Base-by-base conservation (phyloP, 441 rosid genomes). In the Sinapis alba region DNA sequence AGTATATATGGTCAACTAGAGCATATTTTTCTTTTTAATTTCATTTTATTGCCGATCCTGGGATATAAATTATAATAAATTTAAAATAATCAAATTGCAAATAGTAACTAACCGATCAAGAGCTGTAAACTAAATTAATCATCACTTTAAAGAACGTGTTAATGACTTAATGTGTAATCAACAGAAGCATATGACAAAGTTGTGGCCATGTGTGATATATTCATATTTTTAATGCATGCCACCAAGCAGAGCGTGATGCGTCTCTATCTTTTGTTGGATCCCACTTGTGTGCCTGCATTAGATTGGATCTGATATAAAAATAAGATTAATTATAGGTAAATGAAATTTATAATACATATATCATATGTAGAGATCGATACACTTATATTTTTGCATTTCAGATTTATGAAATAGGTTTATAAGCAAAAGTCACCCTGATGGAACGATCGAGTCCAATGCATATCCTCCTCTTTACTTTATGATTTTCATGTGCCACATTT, bases 281-380 rank as follows among this genome's bases (percentile, higher is more conserved):
- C 77, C 77, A 77, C 80, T 72, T 65, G 71, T 24, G 72, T 57
- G 23, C 32, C 77, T 65, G 72, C 80, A 71, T 71, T 68, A 66
- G 68, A 77, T 66, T 26, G 41, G 36, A 58, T 70, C 45, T 51
- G 47, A 69, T 23, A 66, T 24, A 41, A 28, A 20, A 0, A 45
- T 1, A 24, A 2, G 5, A 41, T 41, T 41, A 41, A 58, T 16
- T 5, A 20, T 20, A 45, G 19, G 24, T 45, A 45, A 41, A 45
- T 45, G n/a, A 45, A 45, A 45, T 45, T 45, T 15, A 45, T 41
- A 41, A 41, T 41, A 41, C 43, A 36, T n/a, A n/a, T n/a, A n/a
- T n/a, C 4, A 54, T 54, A 21, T 21, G 28, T 21, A 11, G 28
- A 21, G 58, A 53, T 53, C n/a, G n/a, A 54, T 57, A 20, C 19